These are phyloP conservation scores for Myrica gale DNA, from an alignment of 306 rosid genomes.

Conservation along the genomic window DNA sequence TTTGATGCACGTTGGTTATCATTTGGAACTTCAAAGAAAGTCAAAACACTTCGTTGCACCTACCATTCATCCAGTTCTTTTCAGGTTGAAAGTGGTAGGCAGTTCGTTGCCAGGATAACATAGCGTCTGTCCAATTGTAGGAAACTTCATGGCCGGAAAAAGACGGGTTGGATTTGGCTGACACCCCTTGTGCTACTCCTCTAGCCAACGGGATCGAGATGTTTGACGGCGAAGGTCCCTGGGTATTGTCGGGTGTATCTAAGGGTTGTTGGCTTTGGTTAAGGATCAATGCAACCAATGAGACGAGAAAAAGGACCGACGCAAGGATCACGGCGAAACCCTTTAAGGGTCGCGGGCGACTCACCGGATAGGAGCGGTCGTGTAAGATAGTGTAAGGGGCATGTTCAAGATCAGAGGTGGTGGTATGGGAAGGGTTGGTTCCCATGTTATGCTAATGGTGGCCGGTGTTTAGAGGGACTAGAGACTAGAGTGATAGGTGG, in stretches of 20 bases:
- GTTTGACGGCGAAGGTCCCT: neutral
- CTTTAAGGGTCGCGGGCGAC: conserved; percentile 22
- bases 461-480: neutral
- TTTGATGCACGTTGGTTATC: neutral
- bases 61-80: conserved; percentile 85
- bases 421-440: conserved; percentile 4
- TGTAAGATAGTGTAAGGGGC: conserved; percentile 36
- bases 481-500: too few relatives aligned
- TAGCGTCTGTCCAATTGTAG: conserved; percentile 76
- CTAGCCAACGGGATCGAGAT: conserved; percentile 28
- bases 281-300: conserved; percentile 42
- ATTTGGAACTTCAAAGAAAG: neutral
- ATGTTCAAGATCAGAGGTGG: conserved; percentile 24
- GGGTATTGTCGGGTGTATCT: neutral
- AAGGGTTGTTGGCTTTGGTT: conserved; percentile 22
- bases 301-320: conserved; percentile 40
- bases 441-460: conserved; percentile 20
- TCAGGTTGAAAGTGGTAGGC: conserved; percentile 77
- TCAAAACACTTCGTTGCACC: conserved; percentile 14
- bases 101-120: conserved; percentile 87
- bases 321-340: conserved; percentile 21
- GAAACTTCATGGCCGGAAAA: conserved; percentile 25
- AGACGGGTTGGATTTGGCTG: conserved; percentile 62
- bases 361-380: conserved; percentile 16
- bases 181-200: conserved; percentile 68